Base-by-base conservation (phyloP, 768 basidiomycete genomes). In the Phaeotremella skinneri region DNA sequence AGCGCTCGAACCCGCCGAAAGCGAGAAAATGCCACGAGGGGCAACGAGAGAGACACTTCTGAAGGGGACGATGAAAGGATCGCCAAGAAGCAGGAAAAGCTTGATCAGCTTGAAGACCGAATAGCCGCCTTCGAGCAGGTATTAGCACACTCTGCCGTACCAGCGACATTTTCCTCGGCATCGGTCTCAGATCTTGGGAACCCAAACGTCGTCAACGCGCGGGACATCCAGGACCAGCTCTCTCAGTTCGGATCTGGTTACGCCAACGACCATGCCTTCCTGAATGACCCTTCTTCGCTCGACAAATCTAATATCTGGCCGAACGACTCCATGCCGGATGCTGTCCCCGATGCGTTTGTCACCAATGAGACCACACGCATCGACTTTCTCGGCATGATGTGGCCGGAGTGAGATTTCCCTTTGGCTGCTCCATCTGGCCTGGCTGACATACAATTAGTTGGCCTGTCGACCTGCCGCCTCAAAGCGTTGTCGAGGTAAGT, bases 401-500 rank as follows among this genome's bases (percentile, higher is more conserved):
- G 68, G 68, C 64, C 71, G 50, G 64, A 69, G 67, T 69, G 45
- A 58, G 67, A 52, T 6, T 1, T 6, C 1, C 21, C n/a, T 30
- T 23, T 20, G 20, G 32, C 41, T 26, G 13, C 26, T 5, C 21
- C 1, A 25, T 6, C 13, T 29, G 1, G 31, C 1, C 0, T 42
- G 9, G 11, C 34, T 51, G 55, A 31, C 23, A 34, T 16, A n/a
- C 20, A 9, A 9, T n/a, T 39, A 69, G 68, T 30, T 73, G 71
- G 71, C 67, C 71, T 1, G 41, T 37, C 25, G 65, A 69, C 42
- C 60, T 73, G 14, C 71, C 71, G 4, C 51, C 60, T 17, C 54
- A 54, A 9, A 58, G 61, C n/a, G 56, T 70, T 4, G 69, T 73
- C 5, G 67, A 70, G 42, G 68, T 69, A 42, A 26, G 67, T 61